A percentile compares a stretch with the other conserved stretches of the same genome.
Evolutionary conservation across 345 rosid species (phyloP).

Genomic region (Psidium friedrichsthalianum): DNA sequence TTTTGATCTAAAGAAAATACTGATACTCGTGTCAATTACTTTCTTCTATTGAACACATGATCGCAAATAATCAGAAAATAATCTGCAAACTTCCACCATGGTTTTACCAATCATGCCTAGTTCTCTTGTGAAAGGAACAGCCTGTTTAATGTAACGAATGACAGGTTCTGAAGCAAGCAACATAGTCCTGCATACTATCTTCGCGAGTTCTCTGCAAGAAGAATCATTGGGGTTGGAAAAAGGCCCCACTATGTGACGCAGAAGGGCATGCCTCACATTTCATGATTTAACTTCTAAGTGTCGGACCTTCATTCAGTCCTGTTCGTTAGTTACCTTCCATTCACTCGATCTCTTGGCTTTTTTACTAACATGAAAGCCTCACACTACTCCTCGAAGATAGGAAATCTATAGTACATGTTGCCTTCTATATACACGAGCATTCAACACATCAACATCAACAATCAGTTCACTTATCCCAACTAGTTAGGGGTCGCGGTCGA

Average conservation of each 20-base stretch:
- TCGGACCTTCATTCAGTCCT: not conserved
- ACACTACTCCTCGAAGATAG: not conserved
- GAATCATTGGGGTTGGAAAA: not conserved
- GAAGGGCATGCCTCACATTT: not conserved
- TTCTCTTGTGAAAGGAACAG: conserved; percentile 55
- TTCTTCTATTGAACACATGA: not conserved
- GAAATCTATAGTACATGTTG: not conserved
- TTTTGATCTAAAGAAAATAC: not conserved
- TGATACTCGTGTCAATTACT: not conserved
- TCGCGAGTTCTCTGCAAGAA: conserved; percentile 50
- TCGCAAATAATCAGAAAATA: not conserved
- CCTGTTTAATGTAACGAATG: conserved; percentile 51
- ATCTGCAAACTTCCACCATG: not conserved
- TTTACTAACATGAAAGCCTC: not conserved
- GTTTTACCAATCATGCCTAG: conserved; percentile 84
- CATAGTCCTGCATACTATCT: conserved; percentile 58
- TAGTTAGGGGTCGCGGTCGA: too few species aligned
- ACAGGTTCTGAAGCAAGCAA: conserved; percentile 43
- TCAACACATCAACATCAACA: too few species aligned
- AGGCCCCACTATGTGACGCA: not conserved
- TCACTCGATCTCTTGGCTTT: not conserved
- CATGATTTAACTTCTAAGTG: not conserved
- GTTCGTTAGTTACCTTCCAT: not conserved
- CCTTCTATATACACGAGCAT: not conserved
- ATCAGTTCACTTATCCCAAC: too few species aligned